Evolutionary conservation across 1,139 yeast genomes (phyloP), one percentile per base, ranked within the genome.

Genomic region (Protomyces inouyei): DNA sequence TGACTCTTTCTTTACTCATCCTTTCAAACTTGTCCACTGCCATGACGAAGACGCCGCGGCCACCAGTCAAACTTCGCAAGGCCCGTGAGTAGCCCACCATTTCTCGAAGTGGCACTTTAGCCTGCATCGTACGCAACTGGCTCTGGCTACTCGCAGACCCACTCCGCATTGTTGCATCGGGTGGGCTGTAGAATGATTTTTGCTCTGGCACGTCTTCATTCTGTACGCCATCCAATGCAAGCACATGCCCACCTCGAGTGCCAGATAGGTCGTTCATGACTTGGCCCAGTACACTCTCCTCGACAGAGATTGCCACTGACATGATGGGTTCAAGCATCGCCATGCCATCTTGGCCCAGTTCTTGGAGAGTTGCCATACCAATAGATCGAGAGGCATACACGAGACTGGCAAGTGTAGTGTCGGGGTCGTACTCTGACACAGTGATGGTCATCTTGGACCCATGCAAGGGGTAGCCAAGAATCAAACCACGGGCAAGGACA

Each of bases 41-140:
- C 96, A 91, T 88, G 68, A 85, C 85, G 73, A 88, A 90, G 1
- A 85, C 83, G 2, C 95, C 96, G 61, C 96, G 80, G 0, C 98
- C 98, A 72, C 90, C 92, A 0, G 98, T 92, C 71, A 91, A 78
- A 51, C 95, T 86, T 71, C 98, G 78, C 57, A 93, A 77, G 66
- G 83, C 84, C 5, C 86, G 84, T 64, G 90, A 80, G 73, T 93
- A 93, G 0, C 97, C 96, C 64, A 92, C 83, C 97, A 93, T 91
- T 69, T 87, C 95, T 68, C 86, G 81, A 70, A 93, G 78, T 9
- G 98, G 98, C 0, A 92, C 92, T 65, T 82, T 83, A 0, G 97
- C 97, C 16, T 78, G 77, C 48, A 92, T 87, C 43, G 70, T 68
- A 16, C 67, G 66, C 56, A 64, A 64, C 74, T 70, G 37, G 70